phyloP scores from a whole-genome alignment of 2,329 filamentous ascomycete species.

The Leptographium galeiforme region DNA sequence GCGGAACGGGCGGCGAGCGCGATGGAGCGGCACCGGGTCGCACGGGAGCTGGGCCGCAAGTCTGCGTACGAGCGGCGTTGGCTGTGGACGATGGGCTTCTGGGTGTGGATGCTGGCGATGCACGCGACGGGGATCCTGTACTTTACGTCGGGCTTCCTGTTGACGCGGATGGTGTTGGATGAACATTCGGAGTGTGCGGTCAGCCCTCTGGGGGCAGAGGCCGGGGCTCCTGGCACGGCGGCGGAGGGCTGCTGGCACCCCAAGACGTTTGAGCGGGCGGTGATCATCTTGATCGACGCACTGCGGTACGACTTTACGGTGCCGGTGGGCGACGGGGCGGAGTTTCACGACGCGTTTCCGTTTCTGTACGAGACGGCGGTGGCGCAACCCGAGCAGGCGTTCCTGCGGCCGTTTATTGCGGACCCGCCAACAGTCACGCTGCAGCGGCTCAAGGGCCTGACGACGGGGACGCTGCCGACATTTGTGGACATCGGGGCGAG shows the following conservation, averaged over 20 bases:
- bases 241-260: slow-evolving; percentile 77
- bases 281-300: slow-evolving; percentile 84
- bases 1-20: slow-evolving; percentile 21
- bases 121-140: slow-evolving; percentile 76
- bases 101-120: slow-evolving; percentile 55
- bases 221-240: slow-evolving; percentile 23
- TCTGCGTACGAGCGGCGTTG: slow-evolving; percentile 37
- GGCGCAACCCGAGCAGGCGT: slow-evolving; percentile 64
- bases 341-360: slow-evolving; percentile 78
- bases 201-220: slow-evolving; percentile 47
- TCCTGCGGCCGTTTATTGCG: slow-evolving; percentile 88
- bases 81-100: slow-evolving; percentile 52
- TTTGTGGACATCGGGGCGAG: slow-evolving; percentile 91
- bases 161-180: slow-evolving; percentile 71
- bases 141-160: slow-evolving; percentile 88
- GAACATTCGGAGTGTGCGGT: slow-evolving; percentile 57
- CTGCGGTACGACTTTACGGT: slow-evolving; percentile 94
- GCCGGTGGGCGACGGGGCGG: slow-evolving; percentile 47
- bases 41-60: slow-evolving; percentile 34
- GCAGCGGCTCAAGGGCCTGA: slow-evolving; percentile 84
- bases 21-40: slow-evolving; percentile 30
- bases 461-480: slow-evolving; percentile 86
- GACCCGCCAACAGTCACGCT: slow-evolving; percentile 91
- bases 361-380: slow-evolving; percentile 74
- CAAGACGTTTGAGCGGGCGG: slow-evolving; percentile 81